phyloP scores from a whole-genome alignment of 371 early-diverging fungal species.

The Batkoa obscura region DNA sequence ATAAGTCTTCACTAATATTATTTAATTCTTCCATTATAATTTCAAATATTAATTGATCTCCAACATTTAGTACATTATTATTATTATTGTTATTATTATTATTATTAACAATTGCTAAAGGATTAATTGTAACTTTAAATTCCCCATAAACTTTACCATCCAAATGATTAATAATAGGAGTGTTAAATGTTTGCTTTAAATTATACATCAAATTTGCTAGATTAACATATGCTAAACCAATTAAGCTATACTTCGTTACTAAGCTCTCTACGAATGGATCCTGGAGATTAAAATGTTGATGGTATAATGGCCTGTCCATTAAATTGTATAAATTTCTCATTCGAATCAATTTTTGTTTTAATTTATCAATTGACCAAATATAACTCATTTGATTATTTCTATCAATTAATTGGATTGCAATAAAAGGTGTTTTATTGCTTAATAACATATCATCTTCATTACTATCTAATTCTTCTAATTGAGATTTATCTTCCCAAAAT shows the following conservation, averaged over 20 bases:
- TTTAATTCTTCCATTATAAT: constrained; percentile 39
- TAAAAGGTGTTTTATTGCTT: constrained; percentile 27
- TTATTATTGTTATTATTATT: background rate
- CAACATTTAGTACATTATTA: constrained; percentile 12
- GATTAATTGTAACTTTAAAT: constrained; percentile 21
- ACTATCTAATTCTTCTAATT: constrained; percentile 27
- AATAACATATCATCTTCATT: constrained; percentile 30
- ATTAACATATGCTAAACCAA: constrained; percentile 33
- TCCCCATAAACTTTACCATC: constrained; percentile 31
- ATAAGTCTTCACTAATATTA: constrained; percentile 45
- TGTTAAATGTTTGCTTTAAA: constrained; percentile 22
- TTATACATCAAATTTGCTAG: constrained; percentile 25
- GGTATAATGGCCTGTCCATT: constrained; percentile 44
- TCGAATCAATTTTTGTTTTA: constrained; percentile 38
- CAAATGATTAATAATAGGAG: constrained; percentile 30
- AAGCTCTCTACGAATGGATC: constrained; percentile 58
- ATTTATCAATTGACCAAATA: constrained; percentile 49
- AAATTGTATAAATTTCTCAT: constrained; percentile 64
- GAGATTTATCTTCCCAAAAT: constrained; percentile 32
- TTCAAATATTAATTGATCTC: constrained; percentile 46
- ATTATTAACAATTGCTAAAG: background rate
- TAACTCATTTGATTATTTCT: constrained; percentile 45
- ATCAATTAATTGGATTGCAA: constrained; percentile 52
- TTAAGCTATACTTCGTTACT: constrained; percentile 34
- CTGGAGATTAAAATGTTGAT: constrained; percentile 51